Base-by-base conservation (phyloP, 768 basidiomycete genomes). In the Calocybe cyanea region DNA sequence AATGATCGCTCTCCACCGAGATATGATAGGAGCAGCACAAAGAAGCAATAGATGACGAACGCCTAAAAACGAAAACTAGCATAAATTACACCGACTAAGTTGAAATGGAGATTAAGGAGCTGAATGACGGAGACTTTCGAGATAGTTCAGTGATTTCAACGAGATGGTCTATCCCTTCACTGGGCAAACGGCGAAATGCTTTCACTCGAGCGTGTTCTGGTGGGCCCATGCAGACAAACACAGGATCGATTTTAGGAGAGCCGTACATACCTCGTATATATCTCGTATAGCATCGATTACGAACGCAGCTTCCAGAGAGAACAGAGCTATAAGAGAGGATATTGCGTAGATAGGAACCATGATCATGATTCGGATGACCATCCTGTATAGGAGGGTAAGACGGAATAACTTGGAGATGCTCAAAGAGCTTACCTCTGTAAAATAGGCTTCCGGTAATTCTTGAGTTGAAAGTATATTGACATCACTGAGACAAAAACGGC, bases 331-430 rank as follows among this genome's bases (percentile, higher is more conserved):
- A 54, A 97, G 72, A 3, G 92, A 93, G 0, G 96, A 77, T 21
- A 98, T 72, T 1, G 83, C 92, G 62, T 99, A 98, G 21, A 98
- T 70, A 0, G 95, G 95, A 4, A 90, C 90, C 93, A 97, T 97
- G 55, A 97, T 51, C 88, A 98, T 92, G 60, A 98, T 96, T 38
- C 96, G 79, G 35, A 96, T 76, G 39, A 95, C 93, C 78, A 90
- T 87, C 52, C 95, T 87, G 47, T 30, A 18, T 10, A 57, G 35
- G 8, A 44, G 15, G 20, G 41, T 28, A 17, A 48, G 20, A 32
- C 13, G 4, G 30, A 8, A 48, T 28, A 17, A 2, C 8, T 7
- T 9, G 39, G 17, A 32, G 17, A 41, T 15, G 38, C 11, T 41
- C 9, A 46, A 18, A 39, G 14, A 37, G 24, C 68, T 50, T 43